phyloP scores from a whole-genome alignment of 768 basidiomycete species.

The Mycena leptocephala region DNA sequence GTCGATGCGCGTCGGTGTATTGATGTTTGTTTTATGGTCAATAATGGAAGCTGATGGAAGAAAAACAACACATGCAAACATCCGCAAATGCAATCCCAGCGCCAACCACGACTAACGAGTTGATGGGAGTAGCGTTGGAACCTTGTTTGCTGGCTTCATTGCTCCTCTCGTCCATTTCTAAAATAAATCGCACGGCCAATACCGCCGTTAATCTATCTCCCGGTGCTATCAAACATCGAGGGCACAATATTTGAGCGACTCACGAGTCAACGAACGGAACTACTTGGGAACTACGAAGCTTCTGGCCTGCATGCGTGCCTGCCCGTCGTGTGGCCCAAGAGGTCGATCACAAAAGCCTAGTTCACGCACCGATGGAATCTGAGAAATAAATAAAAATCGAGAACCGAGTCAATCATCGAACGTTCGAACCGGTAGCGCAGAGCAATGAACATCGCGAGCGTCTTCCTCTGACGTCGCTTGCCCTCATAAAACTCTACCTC shows the following conservation, averaged over 20 bases:
- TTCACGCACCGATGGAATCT: slow-evolving; percentile 3
- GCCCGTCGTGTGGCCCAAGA: too few species aligned
- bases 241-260: not conserved
- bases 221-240: not conserved
- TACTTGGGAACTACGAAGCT: slow-evolving; percentile 8
- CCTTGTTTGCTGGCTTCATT: too few species aligned
- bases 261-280: slow-evolving; percentile 19
- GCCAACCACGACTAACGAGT: too few species aligned
- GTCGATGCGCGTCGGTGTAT: too few species aligned
- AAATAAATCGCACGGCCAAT: not conserved
- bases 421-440: not conserved
- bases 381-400: too few species aligned
- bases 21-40: too few species aligned
- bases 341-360: not conserved
- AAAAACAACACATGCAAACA: too few species aligned
- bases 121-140: too few species aligned
- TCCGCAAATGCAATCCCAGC: too few species aligned
- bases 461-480: not conserved
- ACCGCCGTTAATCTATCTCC: not conserved
- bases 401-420: not conserved
- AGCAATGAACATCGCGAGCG: not conserved
- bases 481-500: not conserved
- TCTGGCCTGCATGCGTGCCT: slow-evolving; percentile 11
- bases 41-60: too few species aligned
- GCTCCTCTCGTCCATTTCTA: not conserved